Base-by-base conservation (phyloP, 257 asterid genomes). In the Leptodermis oblonga region DNA sequence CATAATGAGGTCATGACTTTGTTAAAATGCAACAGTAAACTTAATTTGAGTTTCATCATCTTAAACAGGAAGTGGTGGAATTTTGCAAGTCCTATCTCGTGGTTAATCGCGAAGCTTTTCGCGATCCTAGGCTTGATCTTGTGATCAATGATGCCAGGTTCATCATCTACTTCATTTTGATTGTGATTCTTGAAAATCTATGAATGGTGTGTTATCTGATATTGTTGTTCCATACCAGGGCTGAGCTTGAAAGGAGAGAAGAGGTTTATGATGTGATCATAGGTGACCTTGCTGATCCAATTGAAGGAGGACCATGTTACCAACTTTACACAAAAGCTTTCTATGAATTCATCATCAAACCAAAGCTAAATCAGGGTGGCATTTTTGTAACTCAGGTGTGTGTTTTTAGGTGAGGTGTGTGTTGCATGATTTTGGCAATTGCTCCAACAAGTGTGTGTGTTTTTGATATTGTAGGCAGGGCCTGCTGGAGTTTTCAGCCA, bases 401-500 rank as follows among this genome's bases (percentile, higher is more conserved):
- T 7, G 8, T 23, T 13, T 33, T 14, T 43, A 13, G 11, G 65
- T 34, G 3, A 18, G 20, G 56, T 3, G 20, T 66, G 20, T 61
- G 20, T 20, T 14, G 10, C 62, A 15, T 41, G 5, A 36, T 20
- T 34, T 42, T 5, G 51, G 7, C 8, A 59, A 37, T 48, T 39
- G 43, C 9, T 4, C 43, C 1, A 30, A 53, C 31, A 33, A 41
- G 26, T 52, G 28, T 52, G 3, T 34, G 18, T 26, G n/a, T 58
- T 62, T 41, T 0, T 11, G 33, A 69, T 48, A 28, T 46, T 36
- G 41, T 82, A 92, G 98, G 97, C 97, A 15, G 98, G 98, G 34
- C 98, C 98, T 42, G 98, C 98, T 15, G 98, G 97, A 25, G 82
- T 92, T 70, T 92, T 92, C 84, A 90, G 96, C 77, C 96, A 90